A percentile compares a stretch with the other conserved stretches of the same genome.
Conservation (phyloP, 169 alveolate genomes). For the Plasmodium reichenowi region DNA sequence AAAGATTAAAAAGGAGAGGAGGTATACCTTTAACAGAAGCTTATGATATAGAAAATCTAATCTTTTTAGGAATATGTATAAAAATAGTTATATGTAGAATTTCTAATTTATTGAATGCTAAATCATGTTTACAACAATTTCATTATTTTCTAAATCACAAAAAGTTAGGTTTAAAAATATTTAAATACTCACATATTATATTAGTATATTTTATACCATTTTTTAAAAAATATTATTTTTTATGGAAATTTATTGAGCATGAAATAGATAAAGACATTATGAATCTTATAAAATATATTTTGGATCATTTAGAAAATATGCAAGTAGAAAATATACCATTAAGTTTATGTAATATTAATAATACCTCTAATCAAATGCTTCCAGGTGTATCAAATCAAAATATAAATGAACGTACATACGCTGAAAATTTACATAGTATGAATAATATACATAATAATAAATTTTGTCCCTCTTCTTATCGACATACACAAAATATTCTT, state of each 20-base stretch:
- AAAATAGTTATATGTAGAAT: conserved; percentile 58
- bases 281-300: conserved; percentile 11
- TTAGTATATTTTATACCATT: conserved; percentile 58
- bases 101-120: conserved; percentile 40
- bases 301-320: conserved; percentile 25
- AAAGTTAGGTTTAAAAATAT: conserved; percentile 26
- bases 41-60: conserved; percentile 21
- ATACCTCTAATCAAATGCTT: background rate
- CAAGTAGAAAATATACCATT: conserved; percentile 3
- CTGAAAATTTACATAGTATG: background rate
- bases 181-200: conserved; percentile 37
- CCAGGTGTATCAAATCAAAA: background rate
- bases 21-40: background rate
- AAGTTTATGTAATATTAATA: background rate
- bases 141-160: conserved; percentile 43
- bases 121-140: conserved; percentile 50
- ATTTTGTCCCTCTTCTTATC: background rate
- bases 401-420: background rate
- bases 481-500: too few species aligned
- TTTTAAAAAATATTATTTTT: conserved; percentile 54
- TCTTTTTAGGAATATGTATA: conserved; percentile 59
- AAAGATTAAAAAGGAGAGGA: background rate
- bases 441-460: background rate
- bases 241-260: conserved; percentile 67
- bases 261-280: conserved; percentile 58